These are phyloP conservation scores for Ormosia emarginata DNA, from an alignment of 306 rosid genomes.

Conservation along the genomic window DNA sequence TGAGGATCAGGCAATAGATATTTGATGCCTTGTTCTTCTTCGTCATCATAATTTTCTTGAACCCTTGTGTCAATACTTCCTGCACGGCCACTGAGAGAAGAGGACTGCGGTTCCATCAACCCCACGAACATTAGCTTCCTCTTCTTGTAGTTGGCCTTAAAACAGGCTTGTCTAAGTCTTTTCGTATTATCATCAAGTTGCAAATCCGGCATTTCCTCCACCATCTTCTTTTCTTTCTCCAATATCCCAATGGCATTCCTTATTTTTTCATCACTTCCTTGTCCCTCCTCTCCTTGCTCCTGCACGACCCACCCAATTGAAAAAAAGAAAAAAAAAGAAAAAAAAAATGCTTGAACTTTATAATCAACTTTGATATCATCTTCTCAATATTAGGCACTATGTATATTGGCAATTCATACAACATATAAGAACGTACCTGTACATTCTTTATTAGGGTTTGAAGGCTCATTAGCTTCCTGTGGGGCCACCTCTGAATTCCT, in stretches of 20 bases:
- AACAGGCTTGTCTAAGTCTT: constrained; percentile 82
- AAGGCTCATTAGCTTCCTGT: constrained; percentile 74
- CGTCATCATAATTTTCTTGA: not conserved
- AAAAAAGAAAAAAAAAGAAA: too few relatives aligned
- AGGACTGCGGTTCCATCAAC: constrained; percentile 3
- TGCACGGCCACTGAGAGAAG: not conserved
- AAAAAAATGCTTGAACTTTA: too few relatives aligned
- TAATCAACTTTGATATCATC: too few relatives aligned
- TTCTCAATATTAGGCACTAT: not conserved
- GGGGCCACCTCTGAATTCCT: constrained; percentile 87
- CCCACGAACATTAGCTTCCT: constrained; percentile 47
- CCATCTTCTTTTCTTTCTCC: constrained; percentile 58
- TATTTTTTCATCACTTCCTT: constrained; percentile 37
- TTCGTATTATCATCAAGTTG: constrained; percentile 59
- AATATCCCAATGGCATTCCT: constrained; percentile 45
- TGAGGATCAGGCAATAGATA: not conserved
- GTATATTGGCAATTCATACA: not conserved
- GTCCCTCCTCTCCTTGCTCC: constrained; percentile 47
- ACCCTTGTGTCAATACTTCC: not conserved
- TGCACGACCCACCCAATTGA: not conserved
- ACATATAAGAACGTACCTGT: constrained; percentile 48
- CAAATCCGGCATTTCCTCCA: constrained; percentile 71
- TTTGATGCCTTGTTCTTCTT: not conserved
- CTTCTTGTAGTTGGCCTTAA: constrained; percentile 83
- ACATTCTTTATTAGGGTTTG: constrained; percentile 70